These are phyloP conservation scores for Colletotrichum salicis DNA, from an alignment of 2,329 filamentous ascomycete species.

Conservation along the genomic window DNA sequence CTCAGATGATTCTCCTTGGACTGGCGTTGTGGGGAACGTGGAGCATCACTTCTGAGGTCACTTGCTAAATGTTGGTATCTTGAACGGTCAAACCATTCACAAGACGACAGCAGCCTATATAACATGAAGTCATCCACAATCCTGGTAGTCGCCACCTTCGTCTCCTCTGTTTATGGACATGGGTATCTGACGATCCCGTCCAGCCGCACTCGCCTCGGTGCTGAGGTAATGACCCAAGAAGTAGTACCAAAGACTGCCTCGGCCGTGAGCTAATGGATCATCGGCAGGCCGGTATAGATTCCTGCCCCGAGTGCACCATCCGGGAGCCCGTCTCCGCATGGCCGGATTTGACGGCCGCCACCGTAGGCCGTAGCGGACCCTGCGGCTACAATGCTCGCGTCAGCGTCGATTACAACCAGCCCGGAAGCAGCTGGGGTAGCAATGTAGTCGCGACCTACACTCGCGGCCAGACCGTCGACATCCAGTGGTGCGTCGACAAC, in stretches of 20 bases:
- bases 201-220: slow-evolving; percentile 56
- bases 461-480: slow-evolving; percentile 57
- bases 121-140: neutral
- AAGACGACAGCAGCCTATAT: neutral
- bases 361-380: slow-evolving; percentile 59
- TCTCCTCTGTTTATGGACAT: slow-evolving; percentile 47
- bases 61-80: neutral
- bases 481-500: slow-evolving; percentile 66
- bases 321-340: slow-evolving; percentile 62
- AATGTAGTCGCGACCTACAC: slow-evolving; percentile 55
- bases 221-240: slow-evolving; percentile 47
- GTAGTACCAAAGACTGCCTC: too few species aligned
- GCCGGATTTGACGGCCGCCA: slow-evolving; percentile 58
- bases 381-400: slow-evolving; percentile 66
- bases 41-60: too few species aligned
- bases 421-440: slow-evolving; percentile 55
- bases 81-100: neutral
- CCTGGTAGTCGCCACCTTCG: neutral
- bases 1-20: neutral
- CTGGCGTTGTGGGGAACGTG: neutral
- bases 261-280: slow-evolving; percentile 15
- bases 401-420: slow-evolving; percentile 63
- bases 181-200: slow-evolving; percentile 56
- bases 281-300: slow-evolving; percentile 56
- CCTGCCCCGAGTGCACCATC: slow-evolving; percentile 65